phyloP scores from a whole-genome alignment of 257 asterid species.

The Jaltomata sinuosa region DNA sequence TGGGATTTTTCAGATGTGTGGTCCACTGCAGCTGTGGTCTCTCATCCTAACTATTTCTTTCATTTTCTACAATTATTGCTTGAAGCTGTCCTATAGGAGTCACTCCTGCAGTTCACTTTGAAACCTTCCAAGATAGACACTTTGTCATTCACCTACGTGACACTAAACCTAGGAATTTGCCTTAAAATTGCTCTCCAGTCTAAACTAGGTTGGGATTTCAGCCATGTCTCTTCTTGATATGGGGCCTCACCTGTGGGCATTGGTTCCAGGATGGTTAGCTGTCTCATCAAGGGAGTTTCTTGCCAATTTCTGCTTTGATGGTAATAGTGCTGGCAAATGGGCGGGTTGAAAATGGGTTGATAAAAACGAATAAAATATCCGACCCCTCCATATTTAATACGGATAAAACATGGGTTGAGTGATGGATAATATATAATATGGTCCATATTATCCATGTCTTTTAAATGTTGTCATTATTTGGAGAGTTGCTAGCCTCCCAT shows the following conservation, averaged over 20 bases:
- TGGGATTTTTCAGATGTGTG: not conserved
- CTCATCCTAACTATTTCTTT: not conserved
- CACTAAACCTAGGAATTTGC: not conserved
- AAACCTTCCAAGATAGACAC: not conserved
- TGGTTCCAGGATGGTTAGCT: not conserved
- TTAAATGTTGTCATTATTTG: not conserved
- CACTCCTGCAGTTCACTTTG: not conserved
- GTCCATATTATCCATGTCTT: not conserved
- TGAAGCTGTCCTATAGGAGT: not conserved
- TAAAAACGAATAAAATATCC: not conserved
- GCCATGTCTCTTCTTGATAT: not conserved
- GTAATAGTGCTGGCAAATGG: not conserved
- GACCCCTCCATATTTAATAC: too few relatives aligned
- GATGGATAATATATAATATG: too few relatives aligned
- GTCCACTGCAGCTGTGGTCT: not conserved
- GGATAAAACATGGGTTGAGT: too few relatives aligned
- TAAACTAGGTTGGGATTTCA: not conserved
- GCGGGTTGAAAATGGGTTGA: not conserved
- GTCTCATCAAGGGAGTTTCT: not conserved
- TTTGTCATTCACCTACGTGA: not conserved
- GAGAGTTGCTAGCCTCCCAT: not conserved
- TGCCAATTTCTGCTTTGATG: not conserved
- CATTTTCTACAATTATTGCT: not conserved
- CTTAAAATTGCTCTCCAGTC: not conserved
- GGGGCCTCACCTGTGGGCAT: not conserved